Evolutionary conservation across 345 rosid genomes (phyloP), one percentile per base, ranked within the genome.

Genomic region (Murraya paniculata): DNA sequence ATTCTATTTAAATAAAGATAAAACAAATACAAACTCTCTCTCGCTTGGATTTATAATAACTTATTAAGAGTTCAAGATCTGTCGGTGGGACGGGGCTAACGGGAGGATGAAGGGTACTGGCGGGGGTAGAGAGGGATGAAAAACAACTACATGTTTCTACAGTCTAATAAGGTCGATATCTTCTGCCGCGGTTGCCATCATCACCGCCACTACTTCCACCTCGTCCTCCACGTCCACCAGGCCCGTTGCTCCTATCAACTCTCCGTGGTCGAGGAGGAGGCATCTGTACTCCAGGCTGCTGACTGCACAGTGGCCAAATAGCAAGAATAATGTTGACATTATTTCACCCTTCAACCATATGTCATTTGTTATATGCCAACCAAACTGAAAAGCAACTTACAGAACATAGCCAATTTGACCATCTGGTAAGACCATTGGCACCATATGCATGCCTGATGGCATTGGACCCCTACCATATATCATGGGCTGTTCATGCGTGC

Each of bases 391-490:
- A 4, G 68, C 1, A 41, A 82, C 99, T 97, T 87, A 97, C 99
- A 97, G 92, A 79, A 94, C 99, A 62, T 97, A 97, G 84, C 98
- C 99, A 79, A 97, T 91, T 74, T 94, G 89, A 67, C 99, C 99
- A 84, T 97, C 99, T 9, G 99, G 98, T 68, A 97, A 94, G 80
- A 97, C 93, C 99, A 97, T 97, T 30, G 99, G 99, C 78, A 97
- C 98, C 98, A 97, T 97, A 38, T 92, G 98, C 99, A 97, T 97
- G 76, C 98, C 97, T 1, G 98, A 78, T 72, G 98, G 98, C 99
- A 93, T 91, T 74, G 99, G 92, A 36, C 98, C 99, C 83, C 98
- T 86, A 58, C 98, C 99, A 76, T 97, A 97, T 83, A 97, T 92
- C 84, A 97, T 83, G 9, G 98, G 98, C 99, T 97, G 92, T 77